These are phyloP conservation scores for Powellomyces hirtus DNA, from an alignment of 192 early-diverging fungal genomes.

Conservation along the genomic window DNA sequence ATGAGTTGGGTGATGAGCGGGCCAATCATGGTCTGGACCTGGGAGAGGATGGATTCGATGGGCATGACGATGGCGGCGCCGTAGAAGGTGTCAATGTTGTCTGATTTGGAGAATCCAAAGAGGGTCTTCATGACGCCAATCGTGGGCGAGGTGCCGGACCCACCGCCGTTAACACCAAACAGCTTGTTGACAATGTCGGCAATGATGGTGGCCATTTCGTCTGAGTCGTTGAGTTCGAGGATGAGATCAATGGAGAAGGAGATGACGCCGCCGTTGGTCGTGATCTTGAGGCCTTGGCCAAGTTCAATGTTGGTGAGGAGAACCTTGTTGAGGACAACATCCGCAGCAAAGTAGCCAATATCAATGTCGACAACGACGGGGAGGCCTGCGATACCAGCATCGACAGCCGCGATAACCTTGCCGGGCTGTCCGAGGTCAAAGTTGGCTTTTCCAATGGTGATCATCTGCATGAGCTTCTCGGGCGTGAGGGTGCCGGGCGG, in stretches of 20 bases:
- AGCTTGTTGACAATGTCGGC: conserved; percentile 23
- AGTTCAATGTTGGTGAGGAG: not conserved
- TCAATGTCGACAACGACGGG: conserved; percentile 14
- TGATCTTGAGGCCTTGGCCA: conserved; percentile 7
- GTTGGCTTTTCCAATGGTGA: conserved; percentile 1
- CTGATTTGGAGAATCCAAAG: conserved; percentile 16
- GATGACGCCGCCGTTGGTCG: not conserved
- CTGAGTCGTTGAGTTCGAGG: conserved; percentile 23
- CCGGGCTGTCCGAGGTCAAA: conserved; percentile 18
- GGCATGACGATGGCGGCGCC: conserved; percentile 2
- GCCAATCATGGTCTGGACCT: not conserved
- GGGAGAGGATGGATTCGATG: not conserved
- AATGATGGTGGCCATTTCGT: conserved; percentile 12
- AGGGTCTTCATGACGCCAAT: conserved; percentile 2
- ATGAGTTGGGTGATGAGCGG: not conserved
- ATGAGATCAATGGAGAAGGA: not conserved
- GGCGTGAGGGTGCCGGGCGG: conserved; percentile 8
- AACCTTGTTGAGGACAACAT: not conserved
- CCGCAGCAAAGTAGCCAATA: conserved; percentile 15
- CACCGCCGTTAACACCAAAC: not conserved
- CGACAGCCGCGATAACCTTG: conserved; percentile 10
- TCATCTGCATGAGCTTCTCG: conserved; percentile 9
- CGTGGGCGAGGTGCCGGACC: not conserved
- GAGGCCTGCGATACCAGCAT: conserved; percentile 6
- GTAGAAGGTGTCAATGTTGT: conserved; percentile 23